These are phyloP conservation scores for Cylindrotheca fusiformis DNA, from an alignment of 108 stramenopile genomes.

Conservation along the genomic window DNA sequence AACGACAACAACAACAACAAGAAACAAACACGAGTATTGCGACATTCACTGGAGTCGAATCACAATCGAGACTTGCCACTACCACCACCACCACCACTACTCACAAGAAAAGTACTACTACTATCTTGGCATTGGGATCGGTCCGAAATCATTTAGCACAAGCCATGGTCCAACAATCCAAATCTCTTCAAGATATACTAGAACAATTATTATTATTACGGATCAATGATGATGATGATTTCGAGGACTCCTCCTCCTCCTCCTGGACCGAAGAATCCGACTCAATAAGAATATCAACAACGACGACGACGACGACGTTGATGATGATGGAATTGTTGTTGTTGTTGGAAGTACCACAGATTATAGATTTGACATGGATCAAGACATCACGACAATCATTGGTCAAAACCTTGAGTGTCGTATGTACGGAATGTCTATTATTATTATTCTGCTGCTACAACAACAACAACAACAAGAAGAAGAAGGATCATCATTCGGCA, in stretches of 20 bases:
- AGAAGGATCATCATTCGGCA: neutral
- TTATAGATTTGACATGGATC: conserved; percentile 31
- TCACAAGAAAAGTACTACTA: neutral
- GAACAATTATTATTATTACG: neutral
- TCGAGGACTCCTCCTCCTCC: neutral
- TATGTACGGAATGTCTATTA: neutral
- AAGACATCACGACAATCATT: conserved; percentile 21
- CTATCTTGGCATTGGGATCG: conserved; percentile 4
- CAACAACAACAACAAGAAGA: neutral
- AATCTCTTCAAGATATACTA: neutral
- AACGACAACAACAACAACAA: neutral
- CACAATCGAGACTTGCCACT: too few relatives aligned
- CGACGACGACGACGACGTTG: too few relatives aligned
- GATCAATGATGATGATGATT: neutral
- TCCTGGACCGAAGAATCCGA: neutral
- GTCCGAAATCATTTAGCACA: conserved; percentile 10
- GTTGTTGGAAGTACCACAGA: conserved; percentile 16
- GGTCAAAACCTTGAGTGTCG: conserved; percentile 7
- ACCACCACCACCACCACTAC: neutral
- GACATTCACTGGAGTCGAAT: too few relatives aligned
- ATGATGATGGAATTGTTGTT: neutral
- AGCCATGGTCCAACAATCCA: conserved; percentile 15
- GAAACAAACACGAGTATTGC: neutral
- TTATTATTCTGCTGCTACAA: too few relatives aligned
- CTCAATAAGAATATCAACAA: too few relatives aligned